Percentiles rank a stretch among this genome's conserved stretches.
These are phyloP conservation scores for Helenozyma rhizophorensis DNA, from an alignment of 805 yeast genomes.

Conservation along the genomic window DNA sequence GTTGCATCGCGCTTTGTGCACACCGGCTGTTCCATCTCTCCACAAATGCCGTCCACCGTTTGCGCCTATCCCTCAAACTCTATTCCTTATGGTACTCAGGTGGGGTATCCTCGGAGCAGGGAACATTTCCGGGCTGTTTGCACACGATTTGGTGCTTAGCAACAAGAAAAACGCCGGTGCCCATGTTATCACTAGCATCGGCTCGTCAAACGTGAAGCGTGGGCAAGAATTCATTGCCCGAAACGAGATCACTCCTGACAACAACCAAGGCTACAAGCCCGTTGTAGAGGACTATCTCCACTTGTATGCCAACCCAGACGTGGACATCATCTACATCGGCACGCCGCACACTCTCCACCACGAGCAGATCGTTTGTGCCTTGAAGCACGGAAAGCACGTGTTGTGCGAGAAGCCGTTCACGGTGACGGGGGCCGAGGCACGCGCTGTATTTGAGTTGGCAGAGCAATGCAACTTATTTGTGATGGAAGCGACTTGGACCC, in stretches of 20 bases:
- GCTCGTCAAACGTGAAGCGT: constrained; percentile 31
- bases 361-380: constrained; percentile 39
- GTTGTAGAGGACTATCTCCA: constrained; percentile 36
- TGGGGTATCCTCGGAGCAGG: constrained; percentile 54
- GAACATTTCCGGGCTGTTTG: constrained; percentile 43
- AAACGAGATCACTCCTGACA: constrained; percentile 12
- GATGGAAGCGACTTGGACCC: constrained; percentile 61
- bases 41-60: too few species aligned
- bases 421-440: constrained; percentile 42
- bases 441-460: constrained; percentile 41
- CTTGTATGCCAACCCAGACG: constrained; percentile 36
- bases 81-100: constrained; percentile 14
- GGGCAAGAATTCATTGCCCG: constrained; percentile 30
- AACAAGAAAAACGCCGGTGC: constrained; percentile 17
- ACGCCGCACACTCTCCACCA: constrained; percentile 52
- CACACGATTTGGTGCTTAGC: constrained; percentile 31
- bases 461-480: constrained; percentile 39
- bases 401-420: constrained; percentile 55
- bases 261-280: constrained; percentile 24
- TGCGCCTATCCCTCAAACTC: not conserved
- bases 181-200: constrained; percentile 37
- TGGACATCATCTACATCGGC: constrained; percentile 51
- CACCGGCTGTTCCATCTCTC: too few species aligned
- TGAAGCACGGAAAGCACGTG: constrained; percentile 45
- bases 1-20: too few species aligned